phyloP scores from a whole-genome alignment of 495 filamentous ascomycete species.

The Chaetomium fimeti region DNA sequence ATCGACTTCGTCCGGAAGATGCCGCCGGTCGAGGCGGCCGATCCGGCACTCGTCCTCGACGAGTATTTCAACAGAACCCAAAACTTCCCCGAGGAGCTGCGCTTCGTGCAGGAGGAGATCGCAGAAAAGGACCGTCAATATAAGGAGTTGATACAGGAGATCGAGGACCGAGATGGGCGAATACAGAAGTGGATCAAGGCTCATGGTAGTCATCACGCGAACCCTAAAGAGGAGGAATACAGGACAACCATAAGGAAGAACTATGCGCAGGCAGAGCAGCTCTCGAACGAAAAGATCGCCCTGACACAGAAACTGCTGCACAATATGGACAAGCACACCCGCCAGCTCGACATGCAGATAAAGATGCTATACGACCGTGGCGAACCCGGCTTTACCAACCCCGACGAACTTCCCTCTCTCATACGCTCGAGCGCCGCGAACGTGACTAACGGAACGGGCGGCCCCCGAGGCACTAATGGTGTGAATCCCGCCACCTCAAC shows the following conservation, averaged over 20 bases:
- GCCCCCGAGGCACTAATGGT: constrained; percentile 38
- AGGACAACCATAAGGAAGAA: constrained; percentile 67
- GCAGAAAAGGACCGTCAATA: constrained; percentile 82
- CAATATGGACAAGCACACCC: constrained; percentile 84
- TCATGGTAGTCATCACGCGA: constrained; percentile 75
- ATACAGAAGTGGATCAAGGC: constrained; percentile 88
- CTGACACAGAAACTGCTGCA: constrained; percentile 73
- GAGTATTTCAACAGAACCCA: constrained; percentile 84
- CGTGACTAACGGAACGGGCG: constrained; percentile 39
- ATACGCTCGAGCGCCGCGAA: constrained; percentile 59
- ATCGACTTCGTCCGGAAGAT: constrained; percentile 58
- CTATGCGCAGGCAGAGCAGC: constrained; percentile 64
- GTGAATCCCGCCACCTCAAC: constrained; percentile 47
- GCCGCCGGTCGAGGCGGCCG: constrained; percentile 55
- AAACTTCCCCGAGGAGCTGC: constrained; percentile 88
- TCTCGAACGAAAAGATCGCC: constrained; percentile 85
- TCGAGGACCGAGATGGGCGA: constrained; percentile 73
- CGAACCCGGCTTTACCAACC: constrained; percentile 70
- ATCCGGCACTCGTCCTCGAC: constrained; percentile 86
- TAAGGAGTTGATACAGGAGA: constrained; percentile 67
- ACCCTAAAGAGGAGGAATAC: constrained; percentile 82
- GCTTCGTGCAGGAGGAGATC: constrained; percentile 91
- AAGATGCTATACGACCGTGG: constrained; percentile 77
- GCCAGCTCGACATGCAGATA: constrained; percentile 81
- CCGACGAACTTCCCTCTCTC: constrained; percentile 72